Percentiles rank a stretch among this genome's conserved stretches.
phyloP scores from a whole-genome alignment of 179 eudicot genomes.

The Beta corolliflora region DNA sequence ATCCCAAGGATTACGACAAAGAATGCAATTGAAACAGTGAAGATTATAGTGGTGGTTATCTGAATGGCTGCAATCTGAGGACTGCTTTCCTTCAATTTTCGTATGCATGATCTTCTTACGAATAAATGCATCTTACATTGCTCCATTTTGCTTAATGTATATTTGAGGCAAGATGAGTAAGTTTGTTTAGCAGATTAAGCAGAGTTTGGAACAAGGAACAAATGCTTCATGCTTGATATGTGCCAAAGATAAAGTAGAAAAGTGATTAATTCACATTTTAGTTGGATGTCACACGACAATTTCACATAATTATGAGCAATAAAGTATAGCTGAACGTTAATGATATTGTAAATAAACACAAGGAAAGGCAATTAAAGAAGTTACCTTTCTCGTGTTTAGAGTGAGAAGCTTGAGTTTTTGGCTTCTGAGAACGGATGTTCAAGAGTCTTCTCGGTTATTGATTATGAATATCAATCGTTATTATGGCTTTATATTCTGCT shows the following conservation, averaged over 20 bases:
- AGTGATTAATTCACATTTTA: neutral
- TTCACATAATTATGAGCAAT: conserved; percentile 11
- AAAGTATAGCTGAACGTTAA: neutral
- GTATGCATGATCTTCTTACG: conserved; percentile 26
- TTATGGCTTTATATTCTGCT: too few species aligned
- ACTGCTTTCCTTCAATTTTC: conserved; percentile 32
- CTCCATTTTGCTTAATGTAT: neutral
- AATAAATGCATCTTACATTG: neutral
- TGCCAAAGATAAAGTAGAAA: neutral
- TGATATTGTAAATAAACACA: conserved; percentile 24
- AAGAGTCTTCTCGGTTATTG: too few species aligned
- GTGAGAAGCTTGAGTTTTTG: neutral
- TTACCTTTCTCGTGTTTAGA: conserved; percentile 14
- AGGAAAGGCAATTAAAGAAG: conserved; percentile 8
- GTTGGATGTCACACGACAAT: neutral
- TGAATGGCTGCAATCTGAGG: conserved; percentile 37
- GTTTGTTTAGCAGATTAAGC: neutral
- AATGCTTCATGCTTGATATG: neutral
- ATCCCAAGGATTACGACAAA: conserved; percentile 50
- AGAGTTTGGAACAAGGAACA: neutral
- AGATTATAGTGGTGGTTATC: conserved; percentile 46
- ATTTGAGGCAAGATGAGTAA: neutral
- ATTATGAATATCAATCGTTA: too few species aligned
- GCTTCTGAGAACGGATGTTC: neutral
- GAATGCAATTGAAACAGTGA: conserved; percentile 45